Evolutionary conservation across 2,329 filamentous ascomycete species (phyloP), one percentile per base, ranked within the genome.

Genomic region (Pseudogymnoascus sp.): DNA sequence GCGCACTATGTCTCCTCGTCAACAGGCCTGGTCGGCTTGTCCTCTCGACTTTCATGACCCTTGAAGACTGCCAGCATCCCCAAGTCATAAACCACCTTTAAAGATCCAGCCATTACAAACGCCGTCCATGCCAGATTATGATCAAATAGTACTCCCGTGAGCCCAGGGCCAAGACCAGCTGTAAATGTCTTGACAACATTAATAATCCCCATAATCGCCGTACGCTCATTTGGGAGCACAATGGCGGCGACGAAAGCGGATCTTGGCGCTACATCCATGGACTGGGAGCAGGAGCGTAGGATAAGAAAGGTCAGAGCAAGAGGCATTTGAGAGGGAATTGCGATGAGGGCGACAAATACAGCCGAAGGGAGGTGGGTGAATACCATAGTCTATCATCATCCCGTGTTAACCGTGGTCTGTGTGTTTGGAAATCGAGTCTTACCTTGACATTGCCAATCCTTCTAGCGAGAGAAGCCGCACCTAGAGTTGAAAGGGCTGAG

Each of bases 321-420:
- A 9, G 75, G 75, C 0, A 84, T 73, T 3, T 77, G 75, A 18
- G 75, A 71, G 0, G 85, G 83, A 0, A 86, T 67, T 0, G 84
- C 82, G 20, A 90, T 82, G 18, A 90, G 72, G 12, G 81, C 76
- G 1, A 90, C 78, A 65, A 85, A 86, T 25, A 90, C 72, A 6
- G 87, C 78, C 0, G 86, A 88, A 0, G 88, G 88, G 0, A 90
- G 75, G 66, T 90, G 87, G 0, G 87, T 89, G 68, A 89, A 88
- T 7, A 88, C 86, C 87, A 90, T 90, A 1, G 87, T 89, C 77
- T 84, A 63, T 0, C 54, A 8, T 43, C 12, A n/a, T 59, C 22
- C n/a, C 58, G 22, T 61, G 57, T 20, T 35, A 16, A 28, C 11
- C 8, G 8, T 25, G 43, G 34, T 16, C 47, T 22, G 25, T n/a